These are phyloP conservation scores for Brassica carinata DNA, from an alignment of 345 rosid genomes.

Conservation along the genomic window DNA sequence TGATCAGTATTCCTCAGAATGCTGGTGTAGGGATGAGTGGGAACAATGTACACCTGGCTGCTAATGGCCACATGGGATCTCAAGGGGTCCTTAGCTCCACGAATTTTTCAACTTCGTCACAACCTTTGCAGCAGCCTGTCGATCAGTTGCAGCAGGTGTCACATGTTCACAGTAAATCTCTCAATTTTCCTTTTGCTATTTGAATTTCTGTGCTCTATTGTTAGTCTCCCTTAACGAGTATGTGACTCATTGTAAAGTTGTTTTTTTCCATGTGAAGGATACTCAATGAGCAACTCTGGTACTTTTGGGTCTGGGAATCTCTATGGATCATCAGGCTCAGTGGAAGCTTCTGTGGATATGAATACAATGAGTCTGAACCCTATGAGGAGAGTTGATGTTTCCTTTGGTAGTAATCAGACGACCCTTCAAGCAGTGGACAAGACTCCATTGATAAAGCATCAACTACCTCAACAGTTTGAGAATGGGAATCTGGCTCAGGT, in stretches of 20 bases:
- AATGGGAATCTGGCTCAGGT: slow-evolving; percentile 59
- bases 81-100: slow-evolving; percentile 38
- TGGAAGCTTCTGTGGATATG: slow-evolving; percentile 55
- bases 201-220: slow-evolving; percentile 13
- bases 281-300: slow-evolving; percentile 58
- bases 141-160: slow-evolving; percentile 70
- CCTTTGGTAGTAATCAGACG: slow-evolving; percentile 54
- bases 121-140: slow-evolving; percentile 67
- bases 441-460: slow-evolving; percentile 48
- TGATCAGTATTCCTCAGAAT: slow-evolving; percentile 62
- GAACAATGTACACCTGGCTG: slow-evolving; percentile 50
- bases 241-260: slow-evolving; percentile 21
- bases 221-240: background rate
- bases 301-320: slow-evolving; percentile 64
- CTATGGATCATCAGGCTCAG: slow-evolving; percentile 62
- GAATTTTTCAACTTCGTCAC: slow-evolving; percentile 57
- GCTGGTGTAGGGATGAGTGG: slow-evolving; percentile 68
- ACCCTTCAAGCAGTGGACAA: slow-evolving; percentile 57
- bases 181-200: slow-evolving; percentile 29
- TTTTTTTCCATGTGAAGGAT: slow-evolving; percentile 60
- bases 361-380: slow-evolving; percentile 55
- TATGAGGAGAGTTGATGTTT: slow-evolving; percentile 52
- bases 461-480: slow-evolving; percentile 61
- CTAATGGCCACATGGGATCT: slow-evolving; percentile 26
- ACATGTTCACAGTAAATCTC: slow-evolving; percentile 63